Evolutionary conservation across 2,329 filamentous ascomycete species (phyloP), one percentile per base, ranked within the genome.

Genomic region (Colletotrichum endophyticum): DNA sequence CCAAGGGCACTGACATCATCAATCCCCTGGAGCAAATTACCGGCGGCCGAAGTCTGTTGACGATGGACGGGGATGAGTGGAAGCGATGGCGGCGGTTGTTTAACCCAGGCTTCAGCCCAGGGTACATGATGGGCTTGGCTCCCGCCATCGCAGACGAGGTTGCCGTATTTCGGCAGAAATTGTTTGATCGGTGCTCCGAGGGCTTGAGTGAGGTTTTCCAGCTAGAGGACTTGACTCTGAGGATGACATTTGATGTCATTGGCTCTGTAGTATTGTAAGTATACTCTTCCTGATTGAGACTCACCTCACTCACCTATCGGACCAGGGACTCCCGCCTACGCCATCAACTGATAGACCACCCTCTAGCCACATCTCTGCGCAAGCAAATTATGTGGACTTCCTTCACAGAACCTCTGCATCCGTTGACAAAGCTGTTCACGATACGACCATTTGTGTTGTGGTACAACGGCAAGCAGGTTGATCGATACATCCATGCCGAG

Each of bases 211-310:
- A 84, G 39, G 72, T 79, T 19, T 75, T 75, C 11, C 49, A 61
- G 27, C 77, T 88, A 13, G 82, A 87, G 71, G 78, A 83, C 13
- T 81, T 80, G n/a, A 83, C 85, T 1, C 83, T 81, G 11, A 84
- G 84, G 64, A 77, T 87, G 15, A 84, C 86, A 0, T 83, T 87
- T 15, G 86, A 88, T 68, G 80, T 87, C 32, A 87, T 87, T 61
- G 79, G 80, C 19, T 81, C 83, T 22, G 82, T 84, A 13, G 80
- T 83, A 3, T 74, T 87, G 83, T 70, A 16, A 62, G 72, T 75
- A 11, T 9, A 9, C 19, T 32, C 6, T 2, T 11, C 7, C 6
- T 9, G 5, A 28, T 3, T 9, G 8, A 19, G n/a, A 19, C 13
- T 13, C 19, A 28, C 22, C 22, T 57, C 12, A 22, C 32, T 16